Evolutionary conservation across 192 early-diverging fungal genomes (phyloP), one percentile per base, ranked within the genome.

Genomic region (Coemansia sp.): DNA sequence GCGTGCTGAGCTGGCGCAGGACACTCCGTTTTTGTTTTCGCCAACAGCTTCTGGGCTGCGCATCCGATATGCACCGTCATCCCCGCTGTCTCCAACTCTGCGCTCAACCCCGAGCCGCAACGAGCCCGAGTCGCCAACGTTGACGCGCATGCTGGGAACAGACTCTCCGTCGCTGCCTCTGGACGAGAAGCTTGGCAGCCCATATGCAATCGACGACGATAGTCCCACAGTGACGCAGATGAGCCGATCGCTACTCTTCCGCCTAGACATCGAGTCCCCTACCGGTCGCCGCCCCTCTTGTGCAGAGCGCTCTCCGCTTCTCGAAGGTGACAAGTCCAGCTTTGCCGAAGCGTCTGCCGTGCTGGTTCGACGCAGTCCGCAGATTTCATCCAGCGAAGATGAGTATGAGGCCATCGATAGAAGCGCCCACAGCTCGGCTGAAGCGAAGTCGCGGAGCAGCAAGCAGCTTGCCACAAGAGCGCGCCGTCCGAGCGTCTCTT

Each of bases 111-210:
- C 79, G 6, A 62, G 53, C 38, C 67, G 75, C 23, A 69, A 66
- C 26, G 80, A 83, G 58, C 80, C 75, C n/a, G 80, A 83, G 60
- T 83, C 80, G 24, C 80, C 80, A 8, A 83, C 80, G 26, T 57
- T 77, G 59, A 48, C 61, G 38, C 71, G 75, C 44, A 77, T 71
- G 63, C 68, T 77, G 39, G 71, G 58, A 5, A 57, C 62, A 20
- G 80, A 65, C 63, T 74, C 80, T 43, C 74, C 79, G 20, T 46
- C 68, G 15, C 21, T 83, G 45, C 55, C 75, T 1, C 69, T 83
- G 44, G 71, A 74, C 21, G 75, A 83, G 12, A 73, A 72, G 62
- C 71, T 83, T 14, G 72, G 62, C 21, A 43, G 53, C 45, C 18
- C 35, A 14, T n/a, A n/a, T 14, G 72, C 49, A 34, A 39, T 72